Conservation (phyloP, 805 yeast genomes). For the Yarrowia sp. region DNA sequence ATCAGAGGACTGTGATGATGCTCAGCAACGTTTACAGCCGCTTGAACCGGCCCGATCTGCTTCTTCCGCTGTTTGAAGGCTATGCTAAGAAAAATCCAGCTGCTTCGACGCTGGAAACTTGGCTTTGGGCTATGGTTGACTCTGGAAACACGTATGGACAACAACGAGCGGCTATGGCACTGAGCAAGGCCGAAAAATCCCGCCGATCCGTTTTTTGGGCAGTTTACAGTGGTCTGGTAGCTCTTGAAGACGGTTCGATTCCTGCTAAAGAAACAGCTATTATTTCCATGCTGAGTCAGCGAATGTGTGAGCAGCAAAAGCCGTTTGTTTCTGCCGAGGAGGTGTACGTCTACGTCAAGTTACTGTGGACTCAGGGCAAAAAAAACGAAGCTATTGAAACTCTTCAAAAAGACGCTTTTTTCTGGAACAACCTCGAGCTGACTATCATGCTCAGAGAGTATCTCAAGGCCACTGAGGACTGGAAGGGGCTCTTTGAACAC, state of each 20-base stretch:
- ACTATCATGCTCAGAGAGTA: conserved; percentile 45
- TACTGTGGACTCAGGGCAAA: conserved; percentile 45
- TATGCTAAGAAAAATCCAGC: conserved; percentile 18
- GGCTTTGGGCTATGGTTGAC: conserved; percentile 57
- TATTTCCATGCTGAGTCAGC: conserved; percentile 34
- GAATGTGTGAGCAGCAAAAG: conserved; percentile 51
- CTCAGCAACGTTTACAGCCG: conserved; percentile 18
- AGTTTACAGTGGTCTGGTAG: conserved; percentile 42
- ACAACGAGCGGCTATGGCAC: conserved; percentile 49
- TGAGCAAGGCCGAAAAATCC: conserved; percentile 31
- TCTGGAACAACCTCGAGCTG: conserved; percentile 58
- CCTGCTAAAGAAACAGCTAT: conserved; percentile 10
- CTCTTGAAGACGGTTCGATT: not conserved
- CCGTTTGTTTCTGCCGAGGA: conserved; percentile 66
- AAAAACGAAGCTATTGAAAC: conserved; percentile 41
- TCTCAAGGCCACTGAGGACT: conserved; percentile 45
- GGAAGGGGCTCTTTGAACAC: conserved; percentile 46
- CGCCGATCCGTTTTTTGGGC: conserved; percentile 32
- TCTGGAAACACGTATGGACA: conserved; percentile 50
- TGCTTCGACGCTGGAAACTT: conserved; percentile 37
- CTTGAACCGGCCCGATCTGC: not conserved
- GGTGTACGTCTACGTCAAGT: conserved; percentile 54
- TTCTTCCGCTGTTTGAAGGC: conserved; percentile 17
- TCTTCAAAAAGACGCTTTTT: conserved; percentile 31
- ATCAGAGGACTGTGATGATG: conserved; percentile 11